Percentiles rank a stretch among this genome's conserved stretches.
Evolutionary conservation across 2,329 filamentous ascomycete species (phyloP).

Genomic region (Fusarium torreyae): DNA sequence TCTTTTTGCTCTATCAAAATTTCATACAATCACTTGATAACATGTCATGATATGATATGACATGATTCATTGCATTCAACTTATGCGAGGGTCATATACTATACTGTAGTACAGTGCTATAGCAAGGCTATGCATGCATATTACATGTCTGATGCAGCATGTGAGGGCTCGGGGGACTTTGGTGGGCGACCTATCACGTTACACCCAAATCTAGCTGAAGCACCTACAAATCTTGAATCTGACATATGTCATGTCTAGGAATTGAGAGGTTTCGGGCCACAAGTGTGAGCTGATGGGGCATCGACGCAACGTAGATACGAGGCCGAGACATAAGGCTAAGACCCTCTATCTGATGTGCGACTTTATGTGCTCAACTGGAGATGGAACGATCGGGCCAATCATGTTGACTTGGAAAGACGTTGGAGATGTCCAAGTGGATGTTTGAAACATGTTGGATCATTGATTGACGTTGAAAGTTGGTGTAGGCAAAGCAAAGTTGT

Average conservation of each 20-base stretch:
- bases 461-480: slow-evolving; percentile 30
- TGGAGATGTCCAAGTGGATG: slow-evolving; percentile 28
- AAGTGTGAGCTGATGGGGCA: slow-evolving; percentile 27
- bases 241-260: slow-evolving; percentile 23
- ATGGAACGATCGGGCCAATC: slow-evolving; percentile 31
- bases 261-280: slow-evolving; percentile 19
- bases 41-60: slow-evolving; percentile 26
- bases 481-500: slow-evolving; percentile 14
- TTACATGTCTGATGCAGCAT: slow-evolving; percentile 28
- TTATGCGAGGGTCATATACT: slow-evolving; percentile 37
- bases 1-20: slow-evolving; percentile 16
- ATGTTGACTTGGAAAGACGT: slow-evolving; percentile 20
- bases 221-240: slow-evolving; percentile 16
- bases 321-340: slow-evolving; percentile 38
- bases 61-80: slow-evolving; percentile 30
- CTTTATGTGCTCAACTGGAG: slow-evolving; percentile 24
- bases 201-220: neutral
- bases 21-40: slow-evolving; percentile 10
- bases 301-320: slow-evolving; percentile 18
- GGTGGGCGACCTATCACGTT: slow-evolving; percentile 29
- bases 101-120: neutral
- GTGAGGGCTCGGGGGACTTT: slow-evolving; percentile 21
- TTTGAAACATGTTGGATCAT: slow-evolving; percentile 29
- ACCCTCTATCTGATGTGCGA: slow-evolving; percentile 19
- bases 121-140: slow-evolving; percentile 32